Base-by-base conservation (phyloP, 345 rosid species). In the Euclidium syriacum region DNA sequence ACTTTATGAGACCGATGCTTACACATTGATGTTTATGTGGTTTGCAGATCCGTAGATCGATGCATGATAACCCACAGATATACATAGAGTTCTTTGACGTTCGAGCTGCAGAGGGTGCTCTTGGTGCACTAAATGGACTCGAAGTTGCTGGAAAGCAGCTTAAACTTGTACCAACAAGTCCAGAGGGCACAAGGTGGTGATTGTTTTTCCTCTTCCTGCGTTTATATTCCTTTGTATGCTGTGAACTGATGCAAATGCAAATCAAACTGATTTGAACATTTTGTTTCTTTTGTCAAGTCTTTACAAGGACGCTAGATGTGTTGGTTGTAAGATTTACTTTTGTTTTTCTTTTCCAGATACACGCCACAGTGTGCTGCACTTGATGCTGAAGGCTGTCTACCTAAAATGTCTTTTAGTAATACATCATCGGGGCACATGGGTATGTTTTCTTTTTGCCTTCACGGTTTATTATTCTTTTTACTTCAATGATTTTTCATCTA, bases 101-200 rank as follows among this genome's bases (percentile, higher is more conserved):
- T 68, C 85, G 98, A 84, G 92, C 88, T 18, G 90, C 98, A 27
- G 88, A 82, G 52, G 77, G 84, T 67, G 95, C 98, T 68, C 79
- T 83, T 70, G 74, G 65, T 49, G 82, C 83, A 36, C 73, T 86
- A 69, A 74, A 84, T 65, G 75, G 81, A 72, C 76, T 78, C 30
- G 80, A 82, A 72, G 79, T 88, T 75, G 82, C 87, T 51, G 92
- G 95, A 62, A 91, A 77, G 82, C 85, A 64, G 75, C 83, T 88
- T 63, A 82, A 75, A 61, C 83, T 91, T 66, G 88, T 79, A 67
- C 74, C 80, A 55, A 68, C 83, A 69, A 68, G 22, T 62, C 76
- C 78, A 51, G 85, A 83, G 65, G 76, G 81, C 73, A 41, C 71
- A 55, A 78, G 80, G 75, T 65, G 79, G 81, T 70, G 73, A 74